Evolutionary conservation across 2,329 filamentous ascomycete genomes (phyloP).

Genomic region (Cryphonectria radicalis): DNA sequence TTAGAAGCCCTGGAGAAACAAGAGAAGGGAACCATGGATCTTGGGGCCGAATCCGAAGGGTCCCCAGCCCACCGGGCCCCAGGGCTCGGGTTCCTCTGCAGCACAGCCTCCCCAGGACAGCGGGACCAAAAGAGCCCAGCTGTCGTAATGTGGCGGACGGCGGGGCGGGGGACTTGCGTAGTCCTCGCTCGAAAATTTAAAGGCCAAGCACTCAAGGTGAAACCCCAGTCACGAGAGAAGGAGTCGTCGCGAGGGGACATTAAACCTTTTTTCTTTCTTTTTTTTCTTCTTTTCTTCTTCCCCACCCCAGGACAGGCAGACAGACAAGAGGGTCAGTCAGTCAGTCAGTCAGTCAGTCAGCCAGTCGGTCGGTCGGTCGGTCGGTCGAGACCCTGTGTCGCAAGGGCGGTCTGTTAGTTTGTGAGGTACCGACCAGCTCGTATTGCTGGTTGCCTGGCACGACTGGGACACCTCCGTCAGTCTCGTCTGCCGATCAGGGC

Average conservation of each 20-base stretch:
- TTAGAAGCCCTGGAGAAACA: neutral
- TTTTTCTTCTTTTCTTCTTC: too few relatives aligned
- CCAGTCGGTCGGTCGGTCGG: too few relatives aligned
- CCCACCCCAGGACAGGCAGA: neutral
- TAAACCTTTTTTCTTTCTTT: too few relatives aligned
- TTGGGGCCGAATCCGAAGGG: neutral
- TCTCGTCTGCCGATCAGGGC: neutral
- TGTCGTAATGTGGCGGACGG: constrained; percentile 7
- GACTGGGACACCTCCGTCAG: too few relatives aligned
- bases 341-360: too few relatives aligned
- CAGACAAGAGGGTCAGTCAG: too few relatives aligned
- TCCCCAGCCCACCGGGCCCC: neutral
- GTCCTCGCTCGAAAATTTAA: neutral
- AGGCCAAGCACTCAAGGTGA: neutral
- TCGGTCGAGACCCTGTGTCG: neutral
- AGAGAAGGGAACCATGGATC: neutral
- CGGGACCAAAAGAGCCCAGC: neutral
- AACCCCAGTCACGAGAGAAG: neutral
- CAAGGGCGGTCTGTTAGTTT: neutral
- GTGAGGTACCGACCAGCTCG: neutral
- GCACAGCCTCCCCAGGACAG: neutral
- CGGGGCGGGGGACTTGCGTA: neutral
- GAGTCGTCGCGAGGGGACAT: neutral
- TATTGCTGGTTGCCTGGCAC: neutral
- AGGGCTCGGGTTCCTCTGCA: neutral